Conservation (phyloP, 768 basidiomycete species). For the Pseudohyphozyma bogoriensis region DNA sequence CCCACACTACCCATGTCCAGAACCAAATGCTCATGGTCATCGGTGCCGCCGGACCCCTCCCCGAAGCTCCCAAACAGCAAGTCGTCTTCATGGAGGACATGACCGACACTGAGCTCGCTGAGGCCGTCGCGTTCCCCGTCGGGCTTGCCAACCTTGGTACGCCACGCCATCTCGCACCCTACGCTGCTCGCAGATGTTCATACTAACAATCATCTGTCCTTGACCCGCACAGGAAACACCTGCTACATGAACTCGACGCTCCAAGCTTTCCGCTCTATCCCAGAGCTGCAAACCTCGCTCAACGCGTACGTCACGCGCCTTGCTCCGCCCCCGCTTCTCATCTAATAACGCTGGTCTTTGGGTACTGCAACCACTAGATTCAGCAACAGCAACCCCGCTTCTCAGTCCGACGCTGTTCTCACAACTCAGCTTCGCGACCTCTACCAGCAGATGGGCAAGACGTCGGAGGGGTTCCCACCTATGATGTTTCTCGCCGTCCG, state of each 20-base stretch:
- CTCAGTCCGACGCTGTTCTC: constrained; percentile 35
- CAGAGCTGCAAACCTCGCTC: constrained; percentile 71
- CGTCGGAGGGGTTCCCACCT: constrained; percentile 67
- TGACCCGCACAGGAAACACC: constrained; percentile 65
- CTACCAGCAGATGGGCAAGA: constrained; percentile 60
- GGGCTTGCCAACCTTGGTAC: constrained; percentile 55
- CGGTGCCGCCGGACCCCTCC: constrained; percentile 83
- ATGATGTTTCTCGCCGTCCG: constrained; percentile 51
- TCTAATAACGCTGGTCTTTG: background rate
- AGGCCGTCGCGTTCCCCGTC: constrained; percentile 66
- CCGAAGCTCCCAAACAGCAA: constrained; percentile 69
- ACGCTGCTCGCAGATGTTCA: background rate
- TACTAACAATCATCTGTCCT: background rate
- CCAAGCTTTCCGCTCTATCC: constrained; percentile 85
- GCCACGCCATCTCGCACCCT: constrained; percentile 36
- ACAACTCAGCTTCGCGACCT: constrained; percentile 55
- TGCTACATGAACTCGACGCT: constrained; percentile 97
- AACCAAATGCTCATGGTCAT: constrained; percentile 59
- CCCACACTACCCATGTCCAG: no score
- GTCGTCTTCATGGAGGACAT: constrained; percentile 86
- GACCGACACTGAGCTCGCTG: constrained; percentile 67
- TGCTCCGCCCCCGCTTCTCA: constrained; percentile 7
- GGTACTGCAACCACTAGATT: background rate
- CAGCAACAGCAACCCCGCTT: constrained; percentile 35
- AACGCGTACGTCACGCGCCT: constrained; percentile 43